phyloP scores from a whole-genome alignment of 2,329 filamentous ascomycete genomes.

The Aureobasidium namibiae region DNA sequence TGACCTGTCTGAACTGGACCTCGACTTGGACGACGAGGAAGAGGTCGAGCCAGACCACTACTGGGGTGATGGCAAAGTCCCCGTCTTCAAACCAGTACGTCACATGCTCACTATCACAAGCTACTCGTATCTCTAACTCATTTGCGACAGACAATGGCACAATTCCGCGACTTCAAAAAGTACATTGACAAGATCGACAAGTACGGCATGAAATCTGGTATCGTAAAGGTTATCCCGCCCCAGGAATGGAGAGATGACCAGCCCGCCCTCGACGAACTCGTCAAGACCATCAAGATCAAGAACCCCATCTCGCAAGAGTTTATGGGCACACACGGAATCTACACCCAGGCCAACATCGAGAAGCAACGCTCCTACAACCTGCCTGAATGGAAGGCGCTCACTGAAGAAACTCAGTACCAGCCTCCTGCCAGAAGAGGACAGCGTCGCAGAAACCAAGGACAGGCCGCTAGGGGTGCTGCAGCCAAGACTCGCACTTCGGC shows the following conservation, averaged over 20 bases:
- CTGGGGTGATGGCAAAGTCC: conserved; percentile 72
- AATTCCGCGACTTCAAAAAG: conserved; percentile 87
- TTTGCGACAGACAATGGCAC: conserved; percentile 62
- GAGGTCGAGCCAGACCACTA: conserved; percentile 81
- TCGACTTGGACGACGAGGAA: conserved; percentile 60
- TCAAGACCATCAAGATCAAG: conserved; percentile 88
- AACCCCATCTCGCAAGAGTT: conserved; percentile 99
- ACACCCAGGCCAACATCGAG: conserved; percentile 93
- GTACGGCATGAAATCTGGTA: conserved; percentile 95
- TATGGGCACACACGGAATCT: conserved; percentile 88
- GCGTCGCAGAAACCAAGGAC: conserved; percentile 53
- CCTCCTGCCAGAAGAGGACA: conserved; percentile 86
- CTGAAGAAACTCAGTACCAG: conserved; percentile 91
- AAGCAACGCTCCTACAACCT: conserved; percentile 95
- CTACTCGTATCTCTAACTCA: conserved; percentile 8
- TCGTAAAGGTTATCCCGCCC: conserved; percentile 91
- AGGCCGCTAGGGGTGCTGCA: conserved; percentile 31
- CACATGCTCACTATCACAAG: neutral
- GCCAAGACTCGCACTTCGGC: conserved; percentile 20
- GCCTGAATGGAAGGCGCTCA: conserved; percentile 89
- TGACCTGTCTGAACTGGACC: conserved; percentile 41
- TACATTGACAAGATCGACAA: conserved; percentile 86
- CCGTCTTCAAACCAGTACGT: conserved; percentile 81
- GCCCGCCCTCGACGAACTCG: conserved; percentile 68
- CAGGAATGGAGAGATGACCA: conserved; percentile 78